Evolutionary conservation across 768 basidiomycete species (phyloP), one percentile per base, ranked within the genome.

Genomic region (Cubamyces lactineus): DNA sequence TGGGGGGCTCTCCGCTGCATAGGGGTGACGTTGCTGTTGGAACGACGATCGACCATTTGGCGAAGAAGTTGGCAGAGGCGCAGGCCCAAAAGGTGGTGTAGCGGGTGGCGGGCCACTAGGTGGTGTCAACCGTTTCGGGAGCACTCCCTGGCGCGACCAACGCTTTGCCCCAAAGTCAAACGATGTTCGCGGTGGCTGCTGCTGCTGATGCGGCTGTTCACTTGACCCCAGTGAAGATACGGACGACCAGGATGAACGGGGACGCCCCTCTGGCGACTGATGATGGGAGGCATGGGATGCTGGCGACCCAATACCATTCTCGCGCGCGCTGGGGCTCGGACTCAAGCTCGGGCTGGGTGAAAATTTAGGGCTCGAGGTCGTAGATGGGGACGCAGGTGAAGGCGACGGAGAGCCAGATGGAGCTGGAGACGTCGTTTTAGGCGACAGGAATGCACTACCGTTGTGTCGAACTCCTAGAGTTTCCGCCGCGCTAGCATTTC

Each of bases 81-180:
- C 55, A 5, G 66, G 52, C 2, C 57, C 66, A 17, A 66, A 56
- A 13, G 61, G 46, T 5, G 77, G 84, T 24, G 81, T 71, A 16
- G 82, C 79, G 4, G 86, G 84, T 28, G 84, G 80, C 16, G 87
- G 86, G 6, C 85, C 87, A 26, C 75, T 80, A 2, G 88, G 86
- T 11, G 87, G 86, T 5, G 82, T 82, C 51, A 79, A 70, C 49
- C 81, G 79, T 21, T 82, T 79, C 9, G 87, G 87, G 30, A 81
- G 59, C 30, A 58, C 63, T 19, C 71, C 70, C 54, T 73, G 74
- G 16, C 73, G 67, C 2, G 75, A 74, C 74, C 74, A 76, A 13
- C 73, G 69, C 46, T 71, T 67, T 5, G 59, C 6, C 7, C 61
- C 63, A 5, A 54, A 46, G 19, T 68, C 63, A 34, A 57, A 58